Evolutionary conservation across 177 flowering plant species (phyloP), one percentile per base, ranked within the genome.

Genomic region (Tripterygium wilfordii): DNA sequence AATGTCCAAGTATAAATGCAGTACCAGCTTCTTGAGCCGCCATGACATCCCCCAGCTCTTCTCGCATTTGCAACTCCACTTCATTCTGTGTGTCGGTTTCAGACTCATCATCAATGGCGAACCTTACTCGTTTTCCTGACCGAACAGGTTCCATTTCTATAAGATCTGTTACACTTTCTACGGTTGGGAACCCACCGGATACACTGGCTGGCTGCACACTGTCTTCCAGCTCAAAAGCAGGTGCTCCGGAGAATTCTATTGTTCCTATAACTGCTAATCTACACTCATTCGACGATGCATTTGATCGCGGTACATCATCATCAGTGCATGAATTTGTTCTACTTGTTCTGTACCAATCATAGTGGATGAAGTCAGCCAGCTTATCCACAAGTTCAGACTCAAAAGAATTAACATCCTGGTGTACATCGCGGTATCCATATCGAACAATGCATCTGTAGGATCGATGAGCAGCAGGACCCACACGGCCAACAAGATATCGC

Each of bases 1-100:
- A 87, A 54, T 90, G 87, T 9, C 96, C 97, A 1, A 90, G 70
- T 39, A 90, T 83, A 61, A 82, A 90, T 2, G 97, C 97, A n/a
- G 78, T 78, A 35, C 97, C 97, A 4, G 97, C 71, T 46, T 87
- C 72, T 51, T 77, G 80, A 23, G 97, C 97, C n/a, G 61, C 69
- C 23, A 48, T 54, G 27, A 90, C 44, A 24, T 90, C 95, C 51
- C 73, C 71, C 7, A 90, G 67, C 66, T 87, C 96, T 45, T 77
- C 85, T 22, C 39, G 60, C 45, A 80, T 16, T 5, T 39, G 67
- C 42, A 25, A 14, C 4, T 65, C 70, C 31, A 14, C 27, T 26
- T 65, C 69, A 0, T 51, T 20, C 17, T 26, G 27, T 1, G 50
- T n/a, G 16, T 54, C 69, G 1, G 26, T 28, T 16, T 72, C 79